Base-by-base conservation (phyloP, 23 red algal species). In the Gracilaria gracilis region DNA sequence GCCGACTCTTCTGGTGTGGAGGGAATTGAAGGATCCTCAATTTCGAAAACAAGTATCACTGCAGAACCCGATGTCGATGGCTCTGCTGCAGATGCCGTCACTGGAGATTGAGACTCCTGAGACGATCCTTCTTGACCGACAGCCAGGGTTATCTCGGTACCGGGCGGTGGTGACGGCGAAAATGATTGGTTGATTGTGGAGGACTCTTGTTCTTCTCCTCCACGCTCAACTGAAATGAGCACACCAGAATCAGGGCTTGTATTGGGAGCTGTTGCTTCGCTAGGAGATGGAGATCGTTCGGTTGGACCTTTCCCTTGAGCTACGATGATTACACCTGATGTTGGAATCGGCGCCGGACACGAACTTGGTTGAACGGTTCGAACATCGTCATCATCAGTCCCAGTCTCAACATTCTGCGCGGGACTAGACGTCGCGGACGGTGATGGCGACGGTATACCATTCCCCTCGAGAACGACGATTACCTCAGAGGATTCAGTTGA, bases 401-500 rank as follows among this genome's bases (percentile, higher is more conserved):
- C 20, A 65, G 61, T 65, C 5, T 65, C 61, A 27, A 65, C 25
- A 65, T 33, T 24, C 23, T 0, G 61, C 31, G 33, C 37, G 8
- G 37, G 6, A 75, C 69, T 42, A 64, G 59, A 64, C 21, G n/a
- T 31, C 20, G 69, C 38, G 11, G 69, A 75, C 24, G 69, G 69
- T 75, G 69, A 75, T 48, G 69, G 69, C 9, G 69, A 75, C 69
- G 69, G 36, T 21, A 15, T 37, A 24, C 5, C 11, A 48, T 46
- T 48, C 23, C 46, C 69, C 29, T 75, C 69, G 24, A 75, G 14
- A 75, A 75, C 69, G 40, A 75, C 40, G 69, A 75, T 75, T 75
- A 75, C 69, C 24, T 75, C 69, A 23, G 69, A 37, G 29, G 65
- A 40, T 46, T 75, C 38, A 48, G 23, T 40, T 48, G 69, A 48